Percentiles rank a stretch among this genome's conserved stretches.
Evolutionary conservation across 164 flowering plant species (phyloP).

Genomic region (Vitis rupestris): DNA sequence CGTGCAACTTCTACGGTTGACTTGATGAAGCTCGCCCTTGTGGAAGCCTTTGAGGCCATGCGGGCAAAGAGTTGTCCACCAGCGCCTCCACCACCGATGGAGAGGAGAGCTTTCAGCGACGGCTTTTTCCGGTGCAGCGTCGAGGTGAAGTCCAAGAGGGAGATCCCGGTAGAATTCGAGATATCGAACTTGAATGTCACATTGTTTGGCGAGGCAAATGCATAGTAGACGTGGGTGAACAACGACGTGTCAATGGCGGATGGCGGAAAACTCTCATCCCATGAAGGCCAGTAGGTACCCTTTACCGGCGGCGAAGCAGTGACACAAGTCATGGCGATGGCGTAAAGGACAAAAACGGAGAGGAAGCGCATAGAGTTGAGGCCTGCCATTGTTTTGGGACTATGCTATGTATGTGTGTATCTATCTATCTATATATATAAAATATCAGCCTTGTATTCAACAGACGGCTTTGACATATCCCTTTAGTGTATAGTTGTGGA

Average conservation of each 20-base stretch:
- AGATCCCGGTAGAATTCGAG: slow-evolving; percentile 4
- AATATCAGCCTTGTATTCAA: no score
- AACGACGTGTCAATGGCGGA: slow-evolving; percentile 40
- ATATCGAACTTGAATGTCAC: slow-evolving; percentile 31
- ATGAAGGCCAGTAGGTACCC: not conserved
- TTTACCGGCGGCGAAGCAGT: not conserved
- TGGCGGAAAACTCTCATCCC: slow-evolving; percentile 25
- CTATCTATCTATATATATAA: no score
- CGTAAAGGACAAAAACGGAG: not conserved
- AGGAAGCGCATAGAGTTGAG: not conserved
- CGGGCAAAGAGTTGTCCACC: slow-evolving; percentile 24
- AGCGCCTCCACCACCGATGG: slow-evolving; percentile 42
- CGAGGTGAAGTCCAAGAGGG: slow-evolving; percentile 36
- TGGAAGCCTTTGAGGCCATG: slow-evolving; percentile 28
- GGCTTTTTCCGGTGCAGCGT: slow-evolving; percentile 35
- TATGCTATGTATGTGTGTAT: not conserved
- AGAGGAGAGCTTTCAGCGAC: slow-evolving; percentile 38
- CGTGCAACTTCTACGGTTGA: slow-evolving; percentile 43
- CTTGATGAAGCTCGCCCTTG: slow-evolving; percentile 36
- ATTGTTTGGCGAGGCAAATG: slow-evolving; percentile 40
- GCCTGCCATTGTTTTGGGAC: slow-evolving; percentile 1
- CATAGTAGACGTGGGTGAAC: slow-evolving; percentile 51
- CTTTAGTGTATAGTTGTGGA: no score
- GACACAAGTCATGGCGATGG: no score
- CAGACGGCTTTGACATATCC: no score